Conservation (phyloP, 2,329 filamentous ascomycete genomes). For the Nemania abortiva region DNA sequence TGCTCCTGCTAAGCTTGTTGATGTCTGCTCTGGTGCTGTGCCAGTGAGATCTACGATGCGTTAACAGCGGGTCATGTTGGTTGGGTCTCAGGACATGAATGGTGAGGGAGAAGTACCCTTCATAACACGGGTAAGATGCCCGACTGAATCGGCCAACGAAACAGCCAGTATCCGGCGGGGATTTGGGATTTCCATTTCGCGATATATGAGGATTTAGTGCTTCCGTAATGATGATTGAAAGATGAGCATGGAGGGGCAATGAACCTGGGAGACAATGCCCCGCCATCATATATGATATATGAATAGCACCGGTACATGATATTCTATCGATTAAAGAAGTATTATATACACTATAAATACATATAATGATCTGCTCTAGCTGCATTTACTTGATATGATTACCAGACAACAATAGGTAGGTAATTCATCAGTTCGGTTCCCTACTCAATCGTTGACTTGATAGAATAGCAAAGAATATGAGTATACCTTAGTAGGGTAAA, state of each 20-base stretch:
- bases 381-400: background rate
- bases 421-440: no score
- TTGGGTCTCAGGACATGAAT: background rate
- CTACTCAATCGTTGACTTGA: no score
- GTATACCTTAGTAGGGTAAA: no score
- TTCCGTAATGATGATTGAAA: constrained; percentile 13
- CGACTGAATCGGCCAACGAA: constrained; percentile 60
- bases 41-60: constrained; percentile 64
- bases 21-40: constrained; percentile 55
- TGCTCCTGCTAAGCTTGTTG: constrained; percentile 66
- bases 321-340: no score
- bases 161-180: constrained; percentile 71
- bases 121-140: constrained; percentile 63
- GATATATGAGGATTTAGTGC: constrained; percentile 6
- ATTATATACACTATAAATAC: background rate
- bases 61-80: constrained; percentile 29
- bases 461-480: no score
- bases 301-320: constrained; percentile 8
- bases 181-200: constrained; percentile 58
- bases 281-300: constrained; percentile 9
- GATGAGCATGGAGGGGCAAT: constrained; percentile 38
- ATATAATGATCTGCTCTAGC: background rate
- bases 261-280: constrained; percentile 1
- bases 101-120: constrained; percentile 58
- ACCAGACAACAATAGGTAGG: no score